These are phyloP conservation scores for Pascua guehoae DNA, from an alignment of 1,284 basidiomycete species.

Conservation along the genomic window DNA sequence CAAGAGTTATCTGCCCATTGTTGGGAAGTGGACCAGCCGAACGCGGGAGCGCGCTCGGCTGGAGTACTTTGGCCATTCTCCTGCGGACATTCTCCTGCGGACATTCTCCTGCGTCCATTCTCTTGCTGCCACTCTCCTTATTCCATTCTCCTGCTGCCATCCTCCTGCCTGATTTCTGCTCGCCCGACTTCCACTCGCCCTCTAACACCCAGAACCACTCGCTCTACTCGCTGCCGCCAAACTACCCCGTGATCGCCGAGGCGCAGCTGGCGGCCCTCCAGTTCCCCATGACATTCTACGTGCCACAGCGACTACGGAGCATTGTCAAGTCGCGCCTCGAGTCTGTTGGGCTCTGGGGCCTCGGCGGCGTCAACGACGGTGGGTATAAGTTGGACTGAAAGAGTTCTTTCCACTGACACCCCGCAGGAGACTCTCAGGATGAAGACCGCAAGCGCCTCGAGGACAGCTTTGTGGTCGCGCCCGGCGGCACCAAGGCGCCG, in stretches of 20 bases:
- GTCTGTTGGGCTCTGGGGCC: slow-evolving; percentile 41
- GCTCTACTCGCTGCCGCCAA: slow-evolving; percentile 42
- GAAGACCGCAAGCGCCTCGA: slow-evolving; percentile 31
- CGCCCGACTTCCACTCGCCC: too few relatives aligned
- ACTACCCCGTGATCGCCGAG: slow-evolving; percentile 33
- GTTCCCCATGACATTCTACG: slow-evolving; percentile 40
- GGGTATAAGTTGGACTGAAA: not conserved
- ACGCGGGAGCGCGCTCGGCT: too few relatives aligned
- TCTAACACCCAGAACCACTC: slow-evolving; percentile 39
- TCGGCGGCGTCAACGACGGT: slow-evolving; percentile 35
- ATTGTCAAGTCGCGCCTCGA: slow-evolving; percentile 35
- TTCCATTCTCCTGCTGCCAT: not conserved
- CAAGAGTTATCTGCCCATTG: too few relatives aligned
- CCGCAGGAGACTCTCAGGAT: slow-evolving; percentile 26
- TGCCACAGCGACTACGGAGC: slow-evolving; percentile 38
- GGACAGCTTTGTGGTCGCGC: slow-evolving; percentile 32
- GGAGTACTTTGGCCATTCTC: too few relatives aligned
- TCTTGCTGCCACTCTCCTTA: too few relatives aligned
- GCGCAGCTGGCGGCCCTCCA: slow-evolving; percentile 28
- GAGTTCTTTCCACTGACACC: not conserved
- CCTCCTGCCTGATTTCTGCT: not conserved
- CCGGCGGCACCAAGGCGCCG: slow-evolving; percentile 37
- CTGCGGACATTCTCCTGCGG: too few relatives aligned
- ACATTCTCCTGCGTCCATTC: too few relatives aligned
- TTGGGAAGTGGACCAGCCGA: too few relatives aligned